phyloP scores from a whole-genome alignment of 2,329 filamentous ascomycete species.

The Fusarium palustre region DNA sequence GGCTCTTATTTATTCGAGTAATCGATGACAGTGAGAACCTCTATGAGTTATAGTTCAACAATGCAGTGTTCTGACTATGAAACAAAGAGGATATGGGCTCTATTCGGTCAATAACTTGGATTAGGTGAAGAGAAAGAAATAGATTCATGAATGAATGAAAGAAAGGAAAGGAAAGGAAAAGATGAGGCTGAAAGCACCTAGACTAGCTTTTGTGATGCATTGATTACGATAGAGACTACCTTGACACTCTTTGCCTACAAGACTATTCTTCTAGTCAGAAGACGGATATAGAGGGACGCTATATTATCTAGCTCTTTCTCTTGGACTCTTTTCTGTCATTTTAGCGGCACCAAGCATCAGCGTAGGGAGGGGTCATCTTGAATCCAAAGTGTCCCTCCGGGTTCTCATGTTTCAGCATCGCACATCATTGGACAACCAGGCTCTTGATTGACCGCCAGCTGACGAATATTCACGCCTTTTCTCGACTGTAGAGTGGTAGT shows the following conservation, averaged over 20 bases:
- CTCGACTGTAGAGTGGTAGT: conserved; percentile 4
- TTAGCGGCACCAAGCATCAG: background rate
- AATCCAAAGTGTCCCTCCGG: conserved; percentile 43
- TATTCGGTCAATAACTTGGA: background rate
- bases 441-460: conserved; percentile 32
- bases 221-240: conserved; percentile 14
- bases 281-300: background rate
- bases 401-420: conserved; percentile 42
- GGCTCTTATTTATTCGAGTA: conserved; percentile 8
- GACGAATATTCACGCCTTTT: conserved; percentile 27
- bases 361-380: conserved; percentile 28
- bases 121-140: background rate
- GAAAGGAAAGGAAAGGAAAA: background rate
- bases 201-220: conserved; percentile 16
- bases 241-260: background rate
- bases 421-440: conserved; percentile 36
- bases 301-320: background rate
- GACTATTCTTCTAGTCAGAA: conserved; percentile 9
- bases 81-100: background rate
- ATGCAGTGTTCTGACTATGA: background rate
- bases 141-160: background rate
- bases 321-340: background rate
- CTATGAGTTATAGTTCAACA: background rate
- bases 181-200: conserved; percentile 6
- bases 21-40: conserved; percentile 12